Percentiles rank a stretch among this genome's conserved stretches.
These are phyloP conservation scores for Trichoderma sp. DNA, from an alignment of 2,329 filamentous ascomycete genomes.

Conservation along the genomic window DNA sequence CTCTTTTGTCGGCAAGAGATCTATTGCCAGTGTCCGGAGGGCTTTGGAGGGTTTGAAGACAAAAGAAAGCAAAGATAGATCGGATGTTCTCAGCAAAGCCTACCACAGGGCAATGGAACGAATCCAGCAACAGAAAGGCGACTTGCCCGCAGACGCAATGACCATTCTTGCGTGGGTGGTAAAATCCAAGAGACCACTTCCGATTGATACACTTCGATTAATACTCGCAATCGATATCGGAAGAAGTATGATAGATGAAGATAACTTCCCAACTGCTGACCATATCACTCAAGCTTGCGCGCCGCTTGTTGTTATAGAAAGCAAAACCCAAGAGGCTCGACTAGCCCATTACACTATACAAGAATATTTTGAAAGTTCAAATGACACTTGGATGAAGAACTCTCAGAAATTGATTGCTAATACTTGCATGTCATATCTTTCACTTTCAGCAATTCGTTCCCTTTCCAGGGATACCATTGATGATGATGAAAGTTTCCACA, in stretches of 20 bases:
- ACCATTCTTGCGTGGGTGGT: slow-evolving; percentile 41
- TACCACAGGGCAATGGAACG: slow-evolving; percentile 44
- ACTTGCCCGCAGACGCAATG: slow-evolving; percentile 33
- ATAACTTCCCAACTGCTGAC: slow-evolving; percentile 34
- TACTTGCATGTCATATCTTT: slow-evolving; percentile 39
- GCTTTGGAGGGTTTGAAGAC: not conserved
- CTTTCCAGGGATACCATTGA: too few species aligned
- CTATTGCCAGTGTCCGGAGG: slow-evolving; percentile 18
- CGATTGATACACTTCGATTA: slow-evolving; percentile 37
- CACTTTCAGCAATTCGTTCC: slow-evolving; percentile 25
- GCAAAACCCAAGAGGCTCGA: slow-evolving; percentile 34
- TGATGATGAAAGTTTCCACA: too few species aligned
- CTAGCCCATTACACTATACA: slow-evolving; percentile 47
- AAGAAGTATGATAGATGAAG: not conserved
- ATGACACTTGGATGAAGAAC: slow-evolving; percentile 35
- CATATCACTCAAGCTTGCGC: slow-evolving; percentile 39
- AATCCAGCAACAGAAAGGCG: slow-evolving; percentile 38
- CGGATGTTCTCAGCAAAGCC: slow-evolving; percentile 35
- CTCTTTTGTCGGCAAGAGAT: not conserved
- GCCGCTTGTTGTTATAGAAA: slow-evolving; percentile 42
- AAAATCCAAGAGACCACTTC: slow-evolving; percentile 35
- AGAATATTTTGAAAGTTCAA: slow-evolving; percentile 40
- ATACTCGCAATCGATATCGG: slow-evolving; percentile 39
- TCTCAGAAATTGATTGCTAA: slow-evolving; percentile 29
- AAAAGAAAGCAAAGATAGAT: not conserved